phyloP scores from a whole-genome alignment of 2,329 filamentous ascomycete species.

The Albifimbria verrucaria region DNA sequence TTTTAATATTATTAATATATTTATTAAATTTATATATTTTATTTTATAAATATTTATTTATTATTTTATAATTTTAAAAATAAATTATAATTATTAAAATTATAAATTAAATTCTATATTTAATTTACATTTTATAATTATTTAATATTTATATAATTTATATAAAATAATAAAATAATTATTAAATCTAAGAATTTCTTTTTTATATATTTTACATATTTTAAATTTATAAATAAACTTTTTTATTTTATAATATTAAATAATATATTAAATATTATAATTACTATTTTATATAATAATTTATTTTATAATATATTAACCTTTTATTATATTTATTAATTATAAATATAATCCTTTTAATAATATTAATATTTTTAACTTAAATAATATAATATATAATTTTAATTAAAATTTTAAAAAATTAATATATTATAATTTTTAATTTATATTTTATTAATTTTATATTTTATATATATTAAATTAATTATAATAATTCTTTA shows the following conservation, averaged over 20 bases:
- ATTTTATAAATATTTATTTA: constrained; percentile 6
- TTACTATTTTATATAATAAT: constrained; percentile 7
- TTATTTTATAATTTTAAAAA: constrained; percentile 2
- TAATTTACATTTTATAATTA: constrained; percentile 8
- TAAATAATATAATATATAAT: constrained; percentile 3
- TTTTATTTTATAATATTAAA: constrained; percentile 8
- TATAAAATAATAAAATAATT: constrained; percentile 2
- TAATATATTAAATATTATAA: constrained; percentile 7
- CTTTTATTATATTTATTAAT: constrained; percentile 1
- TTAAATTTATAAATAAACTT: constrained; percentile 4
- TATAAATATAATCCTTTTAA: constrained; percentile 6
- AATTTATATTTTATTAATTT: neutral
- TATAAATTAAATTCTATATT: constrained; percentile 7
- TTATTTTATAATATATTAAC: constrained; percentile 3
- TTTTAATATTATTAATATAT: constrained; percentile 6
- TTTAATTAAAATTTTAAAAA: constrained; percentile 2
- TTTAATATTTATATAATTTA: constrained; percentile 1
- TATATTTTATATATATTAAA: neutral
- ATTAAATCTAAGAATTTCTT: constrained; percentile 5
- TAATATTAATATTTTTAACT: neutral
- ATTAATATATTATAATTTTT: neutral
- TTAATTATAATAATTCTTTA: neutral
- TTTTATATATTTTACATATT: constrained; percentile 3
- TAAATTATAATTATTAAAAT: neutral
- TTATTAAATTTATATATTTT: constrained; percentile 5